Conservation (phyloP, 129 eudicot species). For the Chrysanthemum lavandulifolium region DNA sequence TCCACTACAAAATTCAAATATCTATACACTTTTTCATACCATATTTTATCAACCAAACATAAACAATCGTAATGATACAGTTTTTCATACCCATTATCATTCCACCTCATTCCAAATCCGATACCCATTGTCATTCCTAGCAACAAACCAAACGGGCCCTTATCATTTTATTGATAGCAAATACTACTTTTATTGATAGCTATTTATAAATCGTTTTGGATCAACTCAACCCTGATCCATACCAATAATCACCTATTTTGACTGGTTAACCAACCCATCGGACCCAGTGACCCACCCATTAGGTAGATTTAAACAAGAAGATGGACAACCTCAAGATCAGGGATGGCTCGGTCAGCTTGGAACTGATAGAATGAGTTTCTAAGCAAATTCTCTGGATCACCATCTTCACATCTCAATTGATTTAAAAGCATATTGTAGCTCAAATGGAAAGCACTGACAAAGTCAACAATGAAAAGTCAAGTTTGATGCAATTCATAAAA, state of each 20-base stretch:
- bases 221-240: not conserved
- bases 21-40: too few species aligned
- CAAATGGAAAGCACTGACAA: conserved; percentile 86
- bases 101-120: too few species aligned
- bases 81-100: too few species aligned
- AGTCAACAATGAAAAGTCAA: conserved; percentile 24
- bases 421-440: conserved; percentile 98
- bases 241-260: not conserved
- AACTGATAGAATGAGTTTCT: conserved; percentile 96
- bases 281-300: not conserved
- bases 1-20: too few species aligned
- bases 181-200: not conserved
- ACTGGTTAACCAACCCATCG: not conserved
- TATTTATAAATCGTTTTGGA: not conserved
- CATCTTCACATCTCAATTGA: conserved; percentile 89
- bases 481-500: not conserved
- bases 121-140: too few species aligned
- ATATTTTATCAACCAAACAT: too few species aligned
- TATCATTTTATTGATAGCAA: not conserved
- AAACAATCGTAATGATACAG: too few species aligned
- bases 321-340: conserved; percentile 54
- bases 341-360: conserved; percentile 92
- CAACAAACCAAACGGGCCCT: too few species aligned
- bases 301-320: not conserved
- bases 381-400: conserved; percentile 91